These are phyloP conservation scores for Odonthalia washingtoniensis DNA, from an alignment of 31 red algal species.

Conservation along the genomic window DNA sequence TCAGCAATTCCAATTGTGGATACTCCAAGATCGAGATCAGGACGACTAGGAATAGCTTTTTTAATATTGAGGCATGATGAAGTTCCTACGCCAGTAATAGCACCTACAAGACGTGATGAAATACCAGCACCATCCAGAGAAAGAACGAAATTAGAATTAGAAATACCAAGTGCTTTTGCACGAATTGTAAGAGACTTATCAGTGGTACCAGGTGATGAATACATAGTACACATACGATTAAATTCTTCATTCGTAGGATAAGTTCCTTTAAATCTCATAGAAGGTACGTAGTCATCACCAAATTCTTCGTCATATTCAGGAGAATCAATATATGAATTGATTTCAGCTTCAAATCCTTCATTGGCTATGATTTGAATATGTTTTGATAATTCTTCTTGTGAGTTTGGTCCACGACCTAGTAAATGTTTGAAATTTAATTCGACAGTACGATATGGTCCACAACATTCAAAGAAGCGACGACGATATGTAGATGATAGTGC, in stretches of 20 bases:
- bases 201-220: slow-evolving; percentile 65
- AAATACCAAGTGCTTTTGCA: slow-evolving; percentile 41
- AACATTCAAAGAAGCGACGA: slow-evolving; percentile 85
- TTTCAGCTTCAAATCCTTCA: slow-evolving; percentile 77
- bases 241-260: slow-evolving; percentile 72
- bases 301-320: slow-evolving; percentile 75
- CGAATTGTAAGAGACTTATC: slow-evolving; percentile 71
- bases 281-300: slow-evolving; percentile 68
- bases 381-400: slow-evolving; percentile 67
- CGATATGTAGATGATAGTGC: slow-evolving; percentile 79
- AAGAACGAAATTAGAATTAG: slow-evolving; percentile 77
- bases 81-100: slow-evolving; percentile 44
- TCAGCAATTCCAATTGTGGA: background rate
- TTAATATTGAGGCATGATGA: slow-evolving; percentile 49
- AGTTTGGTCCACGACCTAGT: slow-evolving; percentile 79
- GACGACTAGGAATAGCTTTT: slow-evolving; percentile 72
- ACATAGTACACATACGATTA: slow-evolving; percentile 75
- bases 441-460: slow-evolving; percentile 80
- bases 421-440: slow-evolving; percentile 94
- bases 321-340: slow-evolving; percentile 81
- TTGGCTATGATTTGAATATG: slow-evolving; percentile 67
- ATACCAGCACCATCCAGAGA: slow-evolving; percentile 85
- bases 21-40: slow-evolving; percentile 69
- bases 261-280: slow-evolving; percentile 76
- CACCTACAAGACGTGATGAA: slow-evolving; percentile 58